Evolutionary conservation across 768 basidiomycete genomes (phyloP).

Genomic region (Holtermanniella nyarrowii): DNA sequence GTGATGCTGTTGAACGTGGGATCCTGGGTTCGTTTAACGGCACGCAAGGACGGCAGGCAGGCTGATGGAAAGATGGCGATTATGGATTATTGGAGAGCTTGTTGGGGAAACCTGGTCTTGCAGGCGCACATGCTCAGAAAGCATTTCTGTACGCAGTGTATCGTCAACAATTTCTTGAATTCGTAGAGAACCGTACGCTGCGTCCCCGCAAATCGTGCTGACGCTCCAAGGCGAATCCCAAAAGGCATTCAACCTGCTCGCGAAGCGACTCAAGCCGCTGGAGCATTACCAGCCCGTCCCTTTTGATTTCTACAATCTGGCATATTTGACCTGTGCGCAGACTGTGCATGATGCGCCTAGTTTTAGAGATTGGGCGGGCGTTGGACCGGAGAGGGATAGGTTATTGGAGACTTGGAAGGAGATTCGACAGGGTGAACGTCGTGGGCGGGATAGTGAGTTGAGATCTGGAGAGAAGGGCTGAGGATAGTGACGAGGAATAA

Average conservation of each 20-base stretch:
- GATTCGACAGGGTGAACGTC: constrained; percentile 15
- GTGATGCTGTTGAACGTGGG: constrained; percentile 25
- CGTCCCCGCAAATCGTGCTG: neutral
- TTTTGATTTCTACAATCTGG: constrained; percentile 37
- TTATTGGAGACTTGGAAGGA: constrained; percentile 30
- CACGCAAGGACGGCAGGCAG: neutral
- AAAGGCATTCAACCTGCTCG: constrained; percentile 36
- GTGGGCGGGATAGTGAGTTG: constrained; percentile 7
- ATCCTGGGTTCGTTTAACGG: constrained; percentile 19
- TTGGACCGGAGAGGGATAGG: constrained; percentile 29
- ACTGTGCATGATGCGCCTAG: constrained; percentile 35
- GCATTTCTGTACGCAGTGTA: constrained; percentile 37
- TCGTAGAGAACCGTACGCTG: constrained; percentile 30
- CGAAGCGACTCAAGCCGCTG: constrained; percentile 38
- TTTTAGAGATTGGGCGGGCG: constrained; percentile 37
- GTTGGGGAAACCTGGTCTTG: constrained; percentile 19
- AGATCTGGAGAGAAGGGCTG: neutral
- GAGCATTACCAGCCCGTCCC: constrained; percentile 40
- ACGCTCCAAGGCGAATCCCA: constrained; percentile 6
- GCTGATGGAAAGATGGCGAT: constrained; percentile 26
- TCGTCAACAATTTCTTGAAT: constrained; percentile 38
- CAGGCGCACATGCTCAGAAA: constrained; percentile 27
- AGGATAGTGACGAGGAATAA: neutral
- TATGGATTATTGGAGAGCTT: constrained; percentile 29
- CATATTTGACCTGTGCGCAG: constrained; percentile 37